Conservation (phyloP, 495 filamentous ascomycete species). For the Sordaria brevicollis region DNA sequence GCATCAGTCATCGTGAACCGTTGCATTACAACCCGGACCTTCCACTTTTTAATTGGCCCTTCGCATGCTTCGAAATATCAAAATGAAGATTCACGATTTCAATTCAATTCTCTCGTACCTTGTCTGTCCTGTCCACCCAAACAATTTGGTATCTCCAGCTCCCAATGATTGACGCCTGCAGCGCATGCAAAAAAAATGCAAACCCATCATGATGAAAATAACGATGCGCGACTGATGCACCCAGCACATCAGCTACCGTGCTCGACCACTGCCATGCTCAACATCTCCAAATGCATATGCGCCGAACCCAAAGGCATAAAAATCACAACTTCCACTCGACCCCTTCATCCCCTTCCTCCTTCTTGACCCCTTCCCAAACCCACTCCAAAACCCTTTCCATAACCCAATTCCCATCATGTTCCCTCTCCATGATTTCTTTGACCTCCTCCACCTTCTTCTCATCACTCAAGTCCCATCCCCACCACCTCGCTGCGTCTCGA, state of each 20-base stretch:
- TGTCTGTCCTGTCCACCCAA: not conserved
- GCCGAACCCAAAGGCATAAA: not conserved
- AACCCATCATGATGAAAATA: not conserved
- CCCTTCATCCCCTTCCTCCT: not conserved
- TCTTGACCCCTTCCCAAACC: slow-evolving; percentile 18
- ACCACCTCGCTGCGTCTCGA: slow-evolving; percentile 28
- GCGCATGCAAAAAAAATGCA: not conserved
- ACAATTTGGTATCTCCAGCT: not conserved
- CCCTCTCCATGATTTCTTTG: slow-evolving; percentile 12
- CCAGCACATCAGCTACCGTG: not conserved
- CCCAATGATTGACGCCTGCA: not conserved
- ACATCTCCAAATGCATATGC: too few species aligned
- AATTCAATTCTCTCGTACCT: not conserved
- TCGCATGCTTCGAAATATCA: not conserved
- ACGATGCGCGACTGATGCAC: not conserved
- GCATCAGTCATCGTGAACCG: not conserved
- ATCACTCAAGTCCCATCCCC: slow-evolving; percentile 23
- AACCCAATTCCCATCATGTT: slow-evolving; percentile 32
- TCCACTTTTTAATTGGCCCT: not conserved
- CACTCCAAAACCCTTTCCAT: slow-evolving; percentile 34
- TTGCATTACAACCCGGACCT: not conserved
- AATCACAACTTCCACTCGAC: not conserved
- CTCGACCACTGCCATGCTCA: not conserved
- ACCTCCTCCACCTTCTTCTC: slow-evolving; percentile 7
- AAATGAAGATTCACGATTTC: not conserved